Evolutionary conservation across 176 grass and related monocot genomes (phyloP).

Genomic region (Guadua angustifolia): DNA sequence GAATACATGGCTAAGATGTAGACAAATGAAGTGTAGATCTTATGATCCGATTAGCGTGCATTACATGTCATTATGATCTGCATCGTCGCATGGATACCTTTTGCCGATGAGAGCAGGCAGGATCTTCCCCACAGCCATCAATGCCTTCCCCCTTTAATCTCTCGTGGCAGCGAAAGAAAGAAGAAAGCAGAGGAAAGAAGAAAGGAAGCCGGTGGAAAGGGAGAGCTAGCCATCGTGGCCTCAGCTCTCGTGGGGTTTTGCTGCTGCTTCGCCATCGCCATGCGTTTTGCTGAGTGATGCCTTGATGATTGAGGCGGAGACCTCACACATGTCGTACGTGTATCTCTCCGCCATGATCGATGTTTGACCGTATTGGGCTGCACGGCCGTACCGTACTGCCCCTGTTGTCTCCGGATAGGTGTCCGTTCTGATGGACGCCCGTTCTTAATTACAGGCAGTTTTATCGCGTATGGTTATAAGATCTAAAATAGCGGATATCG

Average conservation of each 20-base stretch:
- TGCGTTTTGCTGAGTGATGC: conserved; percentile 3
- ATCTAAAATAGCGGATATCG: not conserved
- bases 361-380: too few relatives aligned
- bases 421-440: too few relatives aligned
- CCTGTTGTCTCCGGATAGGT: not conserved
- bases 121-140: conserved; percentile 47
- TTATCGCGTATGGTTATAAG: not conserved
- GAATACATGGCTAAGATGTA: too few relatives aligned
- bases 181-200: not conserved
- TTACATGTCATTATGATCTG: conserved; percentile 32
- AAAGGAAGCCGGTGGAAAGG: conserved; percentile 29
- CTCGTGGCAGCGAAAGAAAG: conserved; percentile 12
- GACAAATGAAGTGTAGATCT: too few relatives aligned
- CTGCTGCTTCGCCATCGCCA: not conserved
- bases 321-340: not conserved
- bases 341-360: not conserved
- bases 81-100: not conserved
- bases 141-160: not conserved
- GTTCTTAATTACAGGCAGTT: not conserved
- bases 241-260: conserved; percentile 15
- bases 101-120: not conserved
- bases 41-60: conserved; percentile 18
- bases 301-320: conserved; percentile 48
- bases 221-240: not conserved
- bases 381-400: too few relatives aligned